Evolutionary conservation across 139 green algal species (phyloP), one percentile per base, ranked within the genome.

Genomic region (Volvox reticuliferus): DNA sequence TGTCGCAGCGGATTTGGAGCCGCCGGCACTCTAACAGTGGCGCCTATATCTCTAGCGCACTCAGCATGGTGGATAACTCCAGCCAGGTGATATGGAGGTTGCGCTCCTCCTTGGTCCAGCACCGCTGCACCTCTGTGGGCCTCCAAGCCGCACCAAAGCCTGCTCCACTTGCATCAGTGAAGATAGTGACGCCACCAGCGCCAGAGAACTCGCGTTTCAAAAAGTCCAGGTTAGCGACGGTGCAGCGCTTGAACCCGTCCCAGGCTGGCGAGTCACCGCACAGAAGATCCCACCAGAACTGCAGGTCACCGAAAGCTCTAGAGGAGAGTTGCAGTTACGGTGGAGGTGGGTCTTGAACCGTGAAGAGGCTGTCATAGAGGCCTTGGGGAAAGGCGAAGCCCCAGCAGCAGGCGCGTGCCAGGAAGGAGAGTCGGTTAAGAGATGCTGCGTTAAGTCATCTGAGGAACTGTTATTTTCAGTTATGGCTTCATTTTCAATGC

Each of bases 361-460:
- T 26, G 50, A 68, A 67, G 14, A 68, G 33, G 30, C 0, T 12
- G 55, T 87, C 87, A 16, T 61, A 79, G 3, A 87, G 1, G 20
- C 20, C 63, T 28, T 91, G 88, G 2, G 69, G 17, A 35, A 87
- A 91, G 2, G 68, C 9, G 35, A 28, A 71, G 12, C 88, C 88
- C 88, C 88, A 91, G 21, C 88, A 62, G 55, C 88, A 91, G 30
- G 68, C 88, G 2, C 55, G 80, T 1, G 75, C 80, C 0, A 83
- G 22, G 22, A 86, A 91, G 37, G n/a, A n/a, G n/a, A n/a, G n/a
- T n/a, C n/a, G n/a, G n/a, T n/a, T n/a, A n/a, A n/a, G n/a, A n/a
- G n/a, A n/a, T n/a, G n/a, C n/a, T n/a, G n/a, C n/a, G n/a, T n/a
- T n/a, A n/a, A n/a, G n/a, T n/a, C n/a, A n/a, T n/a, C n/a, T n/a